These are phyloP conservation scores for Achaetomium macrosporum DNA, from an alignment of 2,329 filamentous ascomycete species.

Conservation along the genomic window DNA sequence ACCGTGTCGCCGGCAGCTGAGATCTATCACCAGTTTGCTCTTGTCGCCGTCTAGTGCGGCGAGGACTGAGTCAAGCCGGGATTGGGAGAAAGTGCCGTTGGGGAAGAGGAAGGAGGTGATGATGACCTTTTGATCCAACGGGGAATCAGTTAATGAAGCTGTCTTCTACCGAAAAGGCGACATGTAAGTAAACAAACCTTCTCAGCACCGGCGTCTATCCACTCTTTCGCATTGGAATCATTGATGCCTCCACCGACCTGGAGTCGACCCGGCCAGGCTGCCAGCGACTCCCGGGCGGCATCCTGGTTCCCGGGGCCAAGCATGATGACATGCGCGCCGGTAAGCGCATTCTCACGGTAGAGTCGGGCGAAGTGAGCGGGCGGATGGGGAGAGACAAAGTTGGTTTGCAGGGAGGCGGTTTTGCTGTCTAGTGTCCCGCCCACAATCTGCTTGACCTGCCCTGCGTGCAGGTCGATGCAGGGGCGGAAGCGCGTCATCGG, in stretches of 20 bases:
- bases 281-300: slow-evolving; percentile 70
- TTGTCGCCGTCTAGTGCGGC: slow-evolving; percentile 66
- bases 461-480: slow-evolving; percentile 96
- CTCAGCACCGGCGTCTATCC: slow-evolving; percentile 83
- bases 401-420: slow-evolving; percentile 69
- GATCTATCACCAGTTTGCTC: slow-evolving; percentile 82
- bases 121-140: slow-evolving; percentile 61
- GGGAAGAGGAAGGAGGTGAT: slow-evolving; percentile 95
- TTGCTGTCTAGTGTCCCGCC: slow-evolving; percentile 78
- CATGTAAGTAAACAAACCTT: slow-evolving; percentile 56
- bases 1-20: slow-evolving; percentile 75
- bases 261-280: slow-evolving; percentile 70
- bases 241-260: slow-evolving; percentile 94
- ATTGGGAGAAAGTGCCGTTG: slow-evolving; percentile 70
- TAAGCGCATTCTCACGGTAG: slow-evolving; percentile 68
- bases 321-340: slow-evolving; percentile 93
- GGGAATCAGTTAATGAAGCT: neutral
- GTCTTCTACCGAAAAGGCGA: neutral
- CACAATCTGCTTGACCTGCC: slow-evolving; percentile 96
- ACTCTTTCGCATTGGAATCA: slow-evolving; percentile 73
- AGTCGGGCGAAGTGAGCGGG: slow-evolving; percentile 74
- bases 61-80: slow-evolving; percentile 69
- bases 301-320: slow-evolving; percentile 81
- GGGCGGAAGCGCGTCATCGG: slow-evolving; percentile 84
- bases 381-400: slow-evolving; percentile 82